A percentile compares a stretch with the other conserved stretches of the same genome.
Conservation (phyloP, 768 basidiomycete genomes). For the Leccinum fibrillosum region DNA sequence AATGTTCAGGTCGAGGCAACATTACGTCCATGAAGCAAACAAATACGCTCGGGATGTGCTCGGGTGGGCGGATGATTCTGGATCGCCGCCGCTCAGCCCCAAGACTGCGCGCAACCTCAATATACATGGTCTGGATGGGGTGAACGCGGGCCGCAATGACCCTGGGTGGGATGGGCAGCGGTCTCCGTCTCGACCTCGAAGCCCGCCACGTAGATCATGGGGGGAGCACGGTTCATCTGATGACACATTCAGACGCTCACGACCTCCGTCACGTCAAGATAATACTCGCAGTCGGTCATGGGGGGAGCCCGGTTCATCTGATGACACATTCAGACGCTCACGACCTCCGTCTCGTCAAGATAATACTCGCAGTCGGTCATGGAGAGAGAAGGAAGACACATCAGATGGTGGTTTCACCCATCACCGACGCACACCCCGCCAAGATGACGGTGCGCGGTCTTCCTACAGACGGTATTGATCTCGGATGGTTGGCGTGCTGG, state of each 20-base stretch:
- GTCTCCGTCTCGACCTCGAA: constrained; percentile 3
- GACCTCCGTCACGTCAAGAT: constrained; percentile 4
- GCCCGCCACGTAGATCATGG: constrained; percentile 6
- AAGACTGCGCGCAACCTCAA: constrained; percentile 51
- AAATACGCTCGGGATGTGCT: constrained; percentile 34
- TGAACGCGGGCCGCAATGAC: constrained; percentile 13
- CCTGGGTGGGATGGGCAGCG: neutral
- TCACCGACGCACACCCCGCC: constrained; percentile 1
- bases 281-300: neutral
- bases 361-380: neutral
- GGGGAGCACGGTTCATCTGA: neutral
- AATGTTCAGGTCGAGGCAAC: constrained; percentile 37
- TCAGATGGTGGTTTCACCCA: neutral
- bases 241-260: neutral
- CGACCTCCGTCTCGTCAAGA: constrained; percentile 3
- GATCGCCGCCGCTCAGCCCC: constrained; percentile 38
- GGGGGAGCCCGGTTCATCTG: neutral
- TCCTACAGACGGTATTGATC: constrained; percentile 4
- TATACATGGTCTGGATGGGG: constrained; percentile 36
- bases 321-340: neutral
- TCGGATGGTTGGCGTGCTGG: constrained; percentile 1
- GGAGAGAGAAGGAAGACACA: neutral
- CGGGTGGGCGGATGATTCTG: constrained; percentile 35
- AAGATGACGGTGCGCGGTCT: constrained; percentile 1
- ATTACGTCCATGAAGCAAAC: constrained; percentile 41